Evolutionary conservation across 768 basidiomycete species (phyloP), one percentile per base, ranked within the genome.

Genomic region (Termitomyces sp.): DNA sequence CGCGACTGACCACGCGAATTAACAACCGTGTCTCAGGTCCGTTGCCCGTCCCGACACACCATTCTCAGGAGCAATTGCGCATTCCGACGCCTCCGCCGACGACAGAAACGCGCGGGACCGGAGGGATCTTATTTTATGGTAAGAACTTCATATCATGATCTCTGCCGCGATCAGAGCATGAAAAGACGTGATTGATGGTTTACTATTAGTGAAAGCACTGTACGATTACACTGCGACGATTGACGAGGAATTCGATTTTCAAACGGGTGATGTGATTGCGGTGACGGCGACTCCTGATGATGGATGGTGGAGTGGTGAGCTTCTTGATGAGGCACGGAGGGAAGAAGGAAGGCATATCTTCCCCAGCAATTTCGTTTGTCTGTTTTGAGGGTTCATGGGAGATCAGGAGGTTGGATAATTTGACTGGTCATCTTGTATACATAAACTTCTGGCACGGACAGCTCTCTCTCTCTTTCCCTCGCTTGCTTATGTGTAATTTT

Each of bases 281-380:
- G 95, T 98, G 21, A 96, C 93, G 0, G 82, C 84, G 9, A 95
- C 94, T 17, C 94, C 94, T 9, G 94, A 94, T 65, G 95, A 97
- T 67, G 96, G 96, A 1, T 98, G 96, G 96, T 98, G 95, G 96
- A 90, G 87, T 62, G 96, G 96, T 19, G 87, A 89, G 66, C 69
- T 93, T 60, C 70, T 92, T 46, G 88, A 91, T 62, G 89, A 91
- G 62, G 76, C 76, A 41, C 75, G 91, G 64, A 76, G 88, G 60
- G 78, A 83, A 59, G 76, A 80, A 26, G 90, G 90, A 38, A 75
- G 85, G 64, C 83, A 89, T 65, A 81, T 91, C 35, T 93, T 94
- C 79, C 91, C 90, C 50, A 92, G 89, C 73, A 93, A 93, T 67
- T 93, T 91, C 69, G 89, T 92, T 44, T 84, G 83, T 63, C 66